A percentile compares a stretch with the other conserved stretches of the same genome.
phyloP scores from a whole-genome alignment of 305 asterid species.

The Plantago rigida region DNA sequence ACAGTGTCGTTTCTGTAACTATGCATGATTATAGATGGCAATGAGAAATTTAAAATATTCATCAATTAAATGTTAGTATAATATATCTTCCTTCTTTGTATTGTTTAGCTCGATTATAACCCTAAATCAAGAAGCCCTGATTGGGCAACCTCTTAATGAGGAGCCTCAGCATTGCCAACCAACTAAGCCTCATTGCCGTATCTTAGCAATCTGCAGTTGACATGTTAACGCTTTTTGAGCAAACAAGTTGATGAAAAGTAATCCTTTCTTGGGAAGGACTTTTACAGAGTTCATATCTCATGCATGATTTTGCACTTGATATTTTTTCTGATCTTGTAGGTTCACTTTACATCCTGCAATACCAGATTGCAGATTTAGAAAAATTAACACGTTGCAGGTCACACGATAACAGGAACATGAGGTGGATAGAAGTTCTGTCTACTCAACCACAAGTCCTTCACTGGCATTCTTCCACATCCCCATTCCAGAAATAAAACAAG shows the following conservation, averaged over 20 bases:
- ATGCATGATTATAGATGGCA: not conserved
- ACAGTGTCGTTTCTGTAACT: not conserved
- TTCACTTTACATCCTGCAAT: not conserved
- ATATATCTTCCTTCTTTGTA: not conserved
- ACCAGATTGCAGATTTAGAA: conserved; percentile 27
- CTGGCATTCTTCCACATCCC: conserved; percentile 90
- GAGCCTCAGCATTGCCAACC: no score
- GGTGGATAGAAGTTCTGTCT: conserved; percentile 15
- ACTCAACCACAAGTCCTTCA: conserved; percentile 37
- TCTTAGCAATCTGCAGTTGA: no score
- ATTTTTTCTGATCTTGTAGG: not conserved
- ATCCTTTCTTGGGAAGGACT: not conserved
- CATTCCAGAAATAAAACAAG: conserved; percentile 71
- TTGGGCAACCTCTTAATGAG: no score
- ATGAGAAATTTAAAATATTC: not conserved
- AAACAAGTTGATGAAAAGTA: not conserved
- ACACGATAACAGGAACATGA: conserved; percentile 48
- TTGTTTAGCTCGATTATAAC: not conserved
- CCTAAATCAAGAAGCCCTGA: no score
- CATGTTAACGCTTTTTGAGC: not conserved
- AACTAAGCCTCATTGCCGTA: no score
- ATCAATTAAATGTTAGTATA: not conserved
- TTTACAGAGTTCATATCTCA: not conserved
- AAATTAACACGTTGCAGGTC: conserved; percentile 48
- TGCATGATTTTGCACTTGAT: not conserved